Conservation (phyloP, 2,329 filamentous ascomycete genomes). For the Sordariomycetes sp. region DNA sequence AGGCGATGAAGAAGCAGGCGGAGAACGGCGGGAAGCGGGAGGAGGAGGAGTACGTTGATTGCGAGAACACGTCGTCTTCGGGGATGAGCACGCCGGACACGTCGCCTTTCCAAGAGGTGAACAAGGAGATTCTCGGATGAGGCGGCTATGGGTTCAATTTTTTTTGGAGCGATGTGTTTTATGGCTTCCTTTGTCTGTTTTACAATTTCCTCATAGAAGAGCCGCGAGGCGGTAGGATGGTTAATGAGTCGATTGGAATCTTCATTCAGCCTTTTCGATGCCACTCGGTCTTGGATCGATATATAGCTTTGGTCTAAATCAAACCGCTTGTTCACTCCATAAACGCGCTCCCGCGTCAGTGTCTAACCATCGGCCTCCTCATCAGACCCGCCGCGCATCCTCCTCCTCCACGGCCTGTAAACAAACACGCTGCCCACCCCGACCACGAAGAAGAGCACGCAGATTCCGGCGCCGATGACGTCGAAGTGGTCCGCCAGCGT, state of each 20-base stretch:
- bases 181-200: neutral
- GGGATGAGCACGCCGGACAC: conserved; percentile 1
- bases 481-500: conserved; percentile 72
- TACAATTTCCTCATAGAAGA: neutral
- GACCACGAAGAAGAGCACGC: conserved; percentile 70
- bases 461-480: conserved; percentile 77
- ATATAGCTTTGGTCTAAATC: neutral
- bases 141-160: neutral
- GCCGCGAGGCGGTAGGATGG: no score
- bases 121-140: neutral
- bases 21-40: neutral
- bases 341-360: neutral
- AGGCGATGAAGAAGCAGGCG: conserved; percentile 1
- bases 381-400: conserved; percentile 15
- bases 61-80: neutral
- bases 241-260: no score
- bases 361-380: conserved; percentile 1
- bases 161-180: neutral
- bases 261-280: no score
- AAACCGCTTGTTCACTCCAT: neutral
- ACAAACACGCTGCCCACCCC: conserved; percentile 62
- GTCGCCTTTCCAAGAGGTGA: neutral
- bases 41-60: conserved; percentile 5
- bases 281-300: no score
- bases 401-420: conserved; percentile 68